These are phyloP conservation scores for Pistacia vera DNA, from an alignment of 345 rosid genomes.

Conservation along the genomic window DNA sequence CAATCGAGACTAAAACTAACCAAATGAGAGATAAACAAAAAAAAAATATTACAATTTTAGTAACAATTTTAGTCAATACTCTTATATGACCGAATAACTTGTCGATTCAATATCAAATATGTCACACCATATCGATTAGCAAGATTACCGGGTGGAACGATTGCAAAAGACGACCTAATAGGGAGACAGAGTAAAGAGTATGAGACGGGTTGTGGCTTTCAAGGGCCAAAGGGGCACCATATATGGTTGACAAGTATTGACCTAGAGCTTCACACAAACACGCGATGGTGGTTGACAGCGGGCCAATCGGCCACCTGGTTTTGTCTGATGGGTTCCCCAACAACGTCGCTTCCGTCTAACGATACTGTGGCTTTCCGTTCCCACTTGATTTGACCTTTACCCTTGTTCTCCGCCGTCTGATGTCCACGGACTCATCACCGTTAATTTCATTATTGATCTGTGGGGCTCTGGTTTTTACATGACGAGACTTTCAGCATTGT, in stretches of 20 bases:
- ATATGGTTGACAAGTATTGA: slow-evolving; percentile 13
- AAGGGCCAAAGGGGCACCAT: not conserved
- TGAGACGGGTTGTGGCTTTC: not conserved
- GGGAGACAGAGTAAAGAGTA: not conserved
- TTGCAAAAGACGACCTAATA: not conserved
- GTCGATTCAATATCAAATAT: too few species aligned
- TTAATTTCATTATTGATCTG: not conserved
- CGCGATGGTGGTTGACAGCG: slow-evolving; percentile 36
- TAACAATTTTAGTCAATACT: too few species aligned
- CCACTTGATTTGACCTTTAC: slow-evolving; percentile 14
- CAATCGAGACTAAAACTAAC: too few species aligned
- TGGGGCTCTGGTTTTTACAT: not conserved
- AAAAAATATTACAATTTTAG: too few species aligned
- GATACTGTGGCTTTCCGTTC: slow-evolving; percentile 40
- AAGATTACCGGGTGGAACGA: too few species aligned
- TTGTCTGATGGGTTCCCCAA: slow-evolving; percentile 42
- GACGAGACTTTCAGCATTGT: not conserved
- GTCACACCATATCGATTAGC: too few species aligned
- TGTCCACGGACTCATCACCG: not conserved
- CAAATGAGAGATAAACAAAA: too few species aligned
- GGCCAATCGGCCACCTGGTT: slow-evolving; percentile 35
- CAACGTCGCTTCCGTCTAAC: slow-evolving; percentile 42
- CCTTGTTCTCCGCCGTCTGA: slow-evolving; percentile 10
- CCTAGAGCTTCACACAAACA: slow-evolving; percentile 29
- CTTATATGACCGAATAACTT: too few species aligned